phyloP scores from a whole-genome alignment of 2,329 filamentous ascomycete species.

The Apiospora koreana region DNA sequence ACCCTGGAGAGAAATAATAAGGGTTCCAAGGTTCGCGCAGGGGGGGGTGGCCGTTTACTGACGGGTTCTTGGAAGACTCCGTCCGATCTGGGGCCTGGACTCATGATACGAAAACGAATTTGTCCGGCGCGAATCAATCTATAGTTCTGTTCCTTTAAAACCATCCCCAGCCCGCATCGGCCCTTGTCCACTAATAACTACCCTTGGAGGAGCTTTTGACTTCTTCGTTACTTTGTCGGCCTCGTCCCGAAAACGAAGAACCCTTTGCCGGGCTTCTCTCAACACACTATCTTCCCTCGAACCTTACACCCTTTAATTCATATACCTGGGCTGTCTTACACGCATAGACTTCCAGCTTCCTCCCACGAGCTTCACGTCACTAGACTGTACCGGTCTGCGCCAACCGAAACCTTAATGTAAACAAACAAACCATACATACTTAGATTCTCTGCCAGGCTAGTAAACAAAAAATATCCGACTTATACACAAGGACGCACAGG shows the following conservation, averaged over 20 bases:
- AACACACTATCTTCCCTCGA: neutral
- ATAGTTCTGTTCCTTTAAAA: neutral
- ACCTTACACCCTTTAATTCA: neutral
- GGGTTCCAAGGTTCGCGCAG: neutral
- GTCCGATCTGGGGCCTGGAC: neutral
- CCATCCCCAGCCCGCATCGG: neutral
- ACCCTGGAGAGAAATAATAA: neutral
- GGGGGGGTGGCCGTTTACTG: neutral
- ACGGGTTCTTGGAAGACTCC: neutral
- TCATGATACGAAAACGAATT: neutral
- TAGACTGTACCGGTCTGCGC: neutral
- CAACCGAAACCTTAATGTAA: constrained; percentile 1
- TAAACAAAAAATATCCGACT: neutral
- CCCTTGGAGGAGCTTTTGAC: neutral
- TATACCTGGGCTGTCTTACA: neutral
- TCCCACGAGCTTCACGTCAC: neutral
- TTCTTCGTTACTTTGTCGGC: neutral
- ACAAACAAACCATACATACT: too few relatives aligned
- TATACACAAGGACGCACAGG: neutral
- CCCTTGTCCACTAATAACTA: neutral
- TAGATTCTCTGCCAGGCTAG: neutral
- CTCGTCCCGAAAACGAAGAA: constrained; percentile 1
- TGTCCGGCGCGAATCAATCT: neutral
- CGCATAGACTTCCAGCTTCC: neutral
- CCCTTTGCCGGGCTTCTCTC: neutral